phyloP scores from a whole-genome alignment of 495 filamentous ascomycete genomes.

The Umbilicaria muhlenbergii region DNA sequence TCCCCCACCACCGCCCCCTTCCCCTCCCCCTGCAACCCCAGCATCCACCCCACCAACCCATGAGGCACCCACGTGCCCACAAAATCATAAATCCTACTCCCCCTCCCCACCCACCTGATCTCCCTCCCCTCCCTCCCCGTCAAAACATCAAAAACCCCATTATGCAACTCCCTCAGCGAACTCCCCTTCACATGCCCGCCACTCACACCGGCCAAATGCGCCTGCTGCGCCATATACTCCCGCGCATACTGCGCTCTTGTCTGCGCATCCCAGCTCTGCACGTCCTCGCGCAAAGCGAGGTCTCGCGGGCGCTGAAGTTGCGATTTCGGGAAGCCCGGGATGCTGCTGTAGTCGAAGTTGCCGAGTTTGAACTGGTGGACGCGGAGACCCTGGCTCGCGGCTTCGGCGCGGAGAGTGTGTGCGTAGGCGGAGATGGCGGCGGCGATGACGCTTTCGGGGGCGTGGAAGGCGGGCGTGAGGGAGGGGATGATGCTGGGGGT shows the following conservation, averaged over 20 bases:
- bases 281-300: too few relatives aligned
- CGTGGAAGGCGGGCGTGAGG: conserved; percentile 69
- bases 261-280: conserved; percentile 11
- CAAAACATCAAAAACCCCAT: conserved; percentile 77
- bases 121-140: conserved; percentile 21
- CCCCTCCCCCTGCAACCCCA: conserved; percentile 32
- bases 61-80: conserved; percentile 73
- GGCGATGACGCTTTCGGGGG: conserved; percentile 62
- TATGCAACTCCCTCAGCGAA: conserved; percentile 58
- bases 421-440: conserved; percentile 71
- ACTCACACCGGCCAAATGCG: not conserved
- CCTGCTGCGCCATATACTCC: not conserved
- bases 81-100: conserved; percentile 67
- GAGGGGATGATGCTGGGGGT: conserved; percentile 75
- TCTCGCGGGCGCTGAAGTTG: conserved; percentile 6
- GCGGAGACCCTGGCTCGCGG: conserved; percentile 51
- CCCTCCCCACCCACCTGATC: conserved; percentile 61
- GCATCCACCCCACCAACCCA: conserved; percentile 73
- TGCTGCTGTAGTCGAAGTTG: conserved; percentile 51
- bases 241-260: conserved; percentile 11
- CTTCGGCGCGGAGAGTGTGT: conserved; percentile 56
- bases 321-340: conserved; percentile 22
- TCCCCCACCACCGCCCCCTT: conserved; percentile 1
- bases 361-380: conserved; percentile 79
- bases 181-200: conserved; percentile 31